Percentiles rank a stretch among this genome's conserved stretches.
Evolutionary conservation across 257 asterid genomes (phyloP).

Genomic region (Cruciata laevipes): DNA sequence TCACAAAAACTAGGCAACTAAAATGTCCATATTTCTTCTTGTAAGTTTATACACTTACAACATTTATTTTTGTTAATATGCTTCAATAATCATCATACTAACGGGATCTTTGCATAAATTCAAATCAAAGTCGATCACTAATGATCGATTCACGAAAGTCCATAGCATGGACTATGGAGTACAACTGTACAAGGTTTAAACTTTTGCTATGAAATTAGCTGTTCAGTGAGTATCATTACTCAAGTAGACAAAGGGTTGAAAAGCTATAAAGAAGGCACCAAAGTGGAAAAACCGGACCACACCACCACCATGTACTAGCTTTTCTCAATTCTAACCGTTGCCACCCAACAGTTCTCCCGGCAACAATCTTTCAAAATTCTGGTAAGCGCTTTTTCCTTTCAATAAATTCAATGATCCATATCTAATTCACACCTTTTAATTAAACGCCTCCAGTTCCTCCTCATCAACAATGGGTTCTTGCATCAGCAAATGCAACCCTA

Average conservation of each 20-base stretch:
- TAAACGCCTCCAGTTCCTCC: background rate
- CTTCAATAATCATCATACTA: too few species aligned
- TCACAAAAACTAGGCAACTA: too few species aligned
- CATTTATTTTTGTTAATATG: too few species aligned
- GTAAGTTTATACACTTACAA: too few species aligned
- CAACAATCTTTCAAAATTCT: background rate
- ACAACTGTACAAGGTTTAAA: too few species aligned
- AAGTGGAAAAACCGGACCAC: constrained; percentile 3
- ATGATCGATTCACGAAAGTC: too few species aligned
- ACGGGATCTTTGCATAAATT: too few species aligned
- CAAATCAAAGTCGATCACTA: too few species aligned
- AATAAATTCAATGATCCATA: background rate
- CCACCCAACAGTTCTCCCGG: constrained; percentile 7
- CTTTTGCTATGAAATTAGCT: too few species aligned
- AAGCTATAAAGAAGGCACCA: background rate
- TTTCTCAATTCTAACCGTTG: constrained; percentile 6
- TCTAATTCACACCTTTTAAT: background rate
- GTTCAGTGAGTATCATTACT: background rate
- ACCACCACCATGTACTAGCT: background rate
- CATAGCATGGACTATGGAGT: too few species aligned
- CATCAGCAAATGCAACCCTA: constrained; percentile 68
- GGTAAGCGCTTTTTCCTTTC: background rate
- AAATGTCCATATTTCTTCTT: too few species aligned
- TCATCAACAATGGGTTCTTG: constrained; percentile 60
- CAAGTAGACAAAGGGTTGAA: background rate